These are phyloP conservation scores for Coniferiporia sulphurascens DNA, from an alignment of 1,284 basidiomycete genomes.

Conservation along the genomic window DNA sequence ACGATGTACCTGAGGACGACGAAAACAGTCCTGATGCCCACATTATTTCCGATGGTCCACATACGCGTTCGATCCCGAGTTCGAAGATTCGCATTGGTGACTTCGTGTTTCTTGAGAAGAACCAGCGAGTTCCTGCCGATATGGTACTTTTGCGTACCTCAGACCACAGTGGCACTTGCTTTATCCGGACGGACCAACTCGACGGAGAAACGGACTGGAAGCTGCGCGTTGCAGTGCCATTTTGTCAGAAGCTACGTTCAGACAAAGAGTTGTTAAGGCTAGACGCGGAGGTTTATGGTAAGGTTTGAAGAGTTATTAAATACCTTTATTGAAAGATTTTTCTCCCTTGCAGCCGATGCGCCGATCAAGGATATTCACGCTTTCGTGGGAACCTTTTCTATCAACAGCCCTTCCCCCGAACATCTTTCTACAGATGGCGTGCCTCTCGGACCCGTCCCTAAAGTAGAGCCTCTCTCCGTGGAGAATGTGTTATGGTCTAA, in stretches of 20 bases:
- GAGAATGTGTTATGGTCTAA: constrained; percentile 98
- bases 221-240: constrained; percentile 81
- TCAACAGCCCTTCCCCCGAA: constrained; percentile 51
- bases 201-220: constrained; percentile 99
- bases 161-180: constrained; percentile 88
- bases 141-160: constrained; percentile 87
- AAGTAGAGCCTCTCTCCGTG: constrained; percentile 77
- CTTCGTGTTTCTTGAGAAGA: constrained; percentile 91
- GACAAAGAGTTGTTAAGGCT: constrained; percentile 66
- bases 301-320: constrained; percentile 19
- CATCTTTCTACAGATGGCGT: constrained; percentile 49
- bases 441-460: constrained; percentile 52
- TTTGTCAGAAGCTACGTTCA: constrained; percentile 72
- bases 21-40: constrained; percentile 16
- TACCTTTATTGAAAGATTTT: background rate
- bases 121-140: constrained; percentile 95
- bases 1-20: constrained; percentile 31
- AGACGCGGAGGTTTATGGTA: constrained; percentile 83
- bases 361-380: constrained; percentile 97
- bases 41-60: constrained; percentile 33
- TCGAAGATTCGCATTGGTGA: constrained; percentile 90
- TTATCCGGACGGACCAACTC: constrained; percentile 95
- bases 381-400: constrained; percentile 89
- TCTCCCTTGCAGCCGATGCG: constrained; percentile 63
- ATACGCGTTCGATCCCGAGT: constrained; percentile 79